Evolutionary conservation across 208 protist genomes (phyloP).

Genomic region (Leishmania braziliensis): DNA sequence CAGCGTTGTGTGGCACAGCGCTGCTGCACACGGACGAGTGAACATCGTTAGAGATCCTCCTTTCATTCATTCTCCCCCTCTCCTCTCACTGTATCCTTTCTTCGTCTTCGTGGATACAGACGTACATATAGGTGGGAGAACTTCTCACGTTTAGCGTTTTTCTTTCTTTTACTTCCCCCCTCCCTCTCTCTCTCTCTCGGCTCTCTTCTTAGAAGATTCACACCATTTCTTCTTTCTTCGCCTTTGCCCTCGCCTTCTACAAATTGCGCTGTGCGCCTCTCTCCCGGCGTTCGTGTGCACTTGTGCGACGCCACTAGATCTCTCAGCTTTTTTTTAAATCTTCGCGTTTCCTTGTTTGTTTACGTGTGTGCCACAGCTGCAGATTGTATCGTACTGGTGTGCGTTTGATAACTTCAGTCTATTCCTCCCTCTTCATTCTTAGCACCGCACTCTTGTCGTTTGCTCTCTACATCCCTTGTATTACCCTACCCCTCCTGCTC

Average conservation of each 20-base stretch:
- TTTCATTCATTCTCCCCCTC: not conserved
- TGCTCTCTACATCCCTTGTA: not conserved
- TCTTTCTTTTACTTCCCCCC: too few relatives aligned
- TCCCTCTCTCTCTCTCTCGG: not conserved
- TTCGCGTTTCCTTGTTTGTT: not conserved
- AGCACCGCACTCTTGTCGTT: conserved; percentile 1
- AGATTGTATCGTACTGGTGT: not conserved
- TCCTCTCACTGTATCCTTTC: not conserved
- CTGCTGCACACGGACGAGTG: not conserved
- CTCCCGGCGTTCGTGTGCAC: not conserved
- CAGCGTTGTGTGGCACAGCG: not conserved
- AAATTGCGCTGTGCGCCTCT: not conserved
- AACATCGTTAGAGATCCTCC: not conserved
- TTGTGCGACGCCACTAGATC: not conserved
- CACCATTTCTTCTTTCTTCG: conserved; percentile 17
- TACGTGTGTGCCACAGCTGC: not conserved
- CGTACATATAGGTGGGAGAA: not conserved
- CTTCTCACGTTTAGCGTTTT: not conserved
- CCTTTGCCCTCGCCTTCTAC: not conserved
- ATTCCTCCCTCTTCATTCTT: not conserved
- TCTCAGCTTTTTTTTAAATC: not conserved
- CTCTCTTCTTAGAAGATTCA: not conserved
- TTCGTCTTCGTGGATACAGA: not conserved
- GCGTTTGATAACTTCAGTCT: not conserved
- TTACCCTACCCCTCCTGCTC: not conserved